Base-by-base conservation (phyloP, 1,139 yeast species). In the Suhomyces panamericanus region DNA sequence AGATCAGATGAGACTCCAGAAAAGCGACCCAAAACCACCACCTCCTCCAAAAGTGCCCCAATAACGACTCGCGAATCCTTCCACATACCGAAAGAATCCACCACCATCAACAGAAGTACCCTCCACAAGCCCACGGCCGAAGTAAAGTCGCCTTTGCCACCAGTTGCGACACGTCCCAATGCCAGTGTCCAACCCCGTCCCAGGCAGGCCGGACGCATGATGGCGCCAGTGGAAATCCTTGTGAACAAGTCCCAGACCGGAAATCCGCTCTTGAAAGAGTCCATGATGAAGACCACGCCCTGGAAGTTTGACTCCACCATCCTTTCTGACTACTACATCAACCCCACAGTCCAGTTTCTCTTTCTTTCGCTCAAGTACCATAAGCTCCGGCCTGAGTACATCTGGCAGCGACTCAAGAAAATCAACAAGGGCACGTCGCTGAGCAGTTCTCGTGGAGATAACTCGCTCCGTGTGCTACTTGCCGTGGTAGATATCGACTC, bases 341-440 rank as follows among this genome's bases (percentile, higher is more conserved):
- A 80, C 41, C 76, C 83, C 1, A 75, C 78, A 3, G 72, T 89
- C 36, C 85, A 88, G 49, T 81, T 86, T 2, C 63, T 91, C 5
- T 90, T 87, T 53, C 70, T 91, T 16, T 82, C 95, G 6, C 64
- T 91, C 42, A 83, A 87, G 49, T 93, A 91, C 63, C 96, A 90
- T 62, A 85, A 86, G 55, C 69, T 91, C 35, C 91, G 87, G 50
- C 96, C 96, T 0, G 97, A 90, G 59, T 90, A 93, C 57, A 80
- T 93, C 4, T 81, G 82, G 70, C 78, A 80, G 47, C 77, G 95
- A 44, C 72, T 90, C 55, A 80, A 78, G 50, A 81, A 82, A 44
- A 38, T 38, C 27, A 49, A 45, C 44, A 48, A 40, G 36, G 50
- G 51, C 4, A 30, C 47, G 5, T 40, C 48, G 5, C 30, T 31